Evolutionary conservation across 768 basidiomycete genomes (phyloP).

Genomic region (Pleurotus sapidus): DNA sequence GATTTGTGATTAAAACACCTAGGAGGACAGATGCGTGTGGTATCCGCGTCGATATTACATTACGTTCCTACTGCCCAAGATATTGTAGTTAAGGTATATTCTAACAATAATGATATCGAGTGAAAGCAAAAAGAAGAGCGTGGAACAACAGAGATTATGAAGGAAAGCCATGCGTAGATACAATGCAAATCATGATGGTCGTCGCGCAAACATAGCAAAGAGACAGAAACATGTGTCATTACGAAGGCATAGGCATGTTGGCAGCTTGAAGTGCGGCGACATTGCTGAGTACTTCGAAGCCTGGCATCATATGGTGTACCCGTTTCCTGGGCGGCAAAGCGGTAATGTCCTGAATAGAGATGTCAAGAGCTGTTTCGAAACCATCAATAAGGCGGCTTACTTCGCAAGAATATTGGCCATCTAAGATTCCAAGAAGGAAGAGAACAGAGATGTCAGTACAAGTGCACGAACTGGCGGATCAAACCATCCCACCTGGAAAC

Average conservation of each 20-base stretch:
- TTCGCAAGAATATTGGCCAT: conserved; percentile 46
- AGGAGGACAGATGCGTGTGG: neutral
- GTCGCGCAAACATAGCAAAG: conserved; percentile 10
- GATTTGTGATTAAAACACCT: too few species aligned
- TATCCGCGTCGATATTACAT: conserved; percentile 2
- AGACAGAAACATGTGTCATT: conserved; percentile 12
- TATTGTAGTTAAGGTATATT: neutral
- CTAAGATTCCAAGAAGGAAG: conserved; percentile 18
- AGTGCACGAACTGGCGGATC: conserved; percentile 3
- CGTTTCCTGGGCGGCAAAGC: conserved; percentile 61
- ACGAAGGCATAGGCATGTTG: conserved; percentile 55
- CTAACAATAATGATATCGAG: conserved; percentile 6
- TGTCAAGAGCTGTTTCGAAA: conserved; percentile 15
- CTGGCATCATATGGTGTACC: conserved; percentile 61
- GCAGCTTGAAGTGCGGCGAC: conserved; percentile 50
- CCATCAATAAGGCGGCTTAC: conserved; percentile 25
- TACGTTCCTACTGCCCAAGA: conserved; percentile 4
- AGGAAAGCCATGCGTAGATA: conserved; percentile 3
- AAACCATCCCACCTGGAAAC: conserved; percentile 8
- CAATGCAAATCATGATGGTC: conserved; percentile 15
- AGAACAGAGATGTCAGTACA: conserved; percentile 2
- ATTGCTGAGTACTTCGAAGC: conserved; percentile 52
- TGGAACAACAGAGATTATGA: neutral
- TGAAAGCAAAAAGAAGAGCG: neutral
- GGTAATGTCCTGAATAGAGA: conserved; percentile 42